These are phyloP conservation scores for Calcarisporium arbuscula DNA, from an alignment of 2,329 filamentous ascomycete species.

Conservation along the genomic window DNA sequence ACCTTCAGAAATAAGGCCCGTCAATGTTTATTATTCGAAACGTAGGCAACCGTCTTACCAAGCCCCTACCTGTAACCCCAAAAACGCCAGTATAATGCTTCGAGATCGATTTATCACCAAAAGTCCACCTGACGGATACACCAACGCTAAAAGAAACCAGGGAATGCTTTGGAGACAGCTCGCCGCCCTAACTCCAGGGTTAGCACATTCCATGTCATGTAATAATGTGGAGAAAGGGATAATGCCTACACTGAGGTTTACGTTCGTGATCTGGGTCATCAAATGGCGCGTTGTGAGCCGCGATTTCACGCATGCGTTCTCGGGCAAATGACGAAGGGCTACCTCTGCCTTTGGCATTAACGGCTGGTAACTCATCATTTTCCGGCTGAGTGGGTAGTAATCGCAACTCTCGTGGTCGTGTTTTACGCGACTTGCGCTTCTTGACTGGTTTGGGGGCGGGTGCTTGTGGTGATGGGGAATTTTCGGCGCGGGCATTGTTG, in stretches of 20 bases:
- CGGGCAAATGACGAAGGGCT: slow-evolving; percentile 38
- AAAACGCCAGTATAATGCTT: too few species aligned
- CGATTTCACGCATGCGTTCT: slow-evolving; percentile 37
- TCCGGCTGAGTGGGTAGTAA: slow-evolving; percentile 33
- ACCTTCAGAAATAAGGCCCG: too few species aligned
- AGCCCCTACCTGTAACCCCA: too few species aligned
- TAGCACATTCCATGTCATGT: neutral
- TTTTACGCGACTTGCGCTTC: slow-evolving; percentile 18
- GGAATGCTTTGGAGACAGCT: slow-evolving; percentile 37
- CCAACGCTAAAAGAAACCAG: slow-evolving; percentile 25
- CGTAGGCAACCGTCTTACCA: too few species aligned
- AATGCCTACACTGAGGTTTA: slow-evolving; percentile 33
- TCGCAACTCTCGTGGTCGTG: slow-evolving; percentile 21
- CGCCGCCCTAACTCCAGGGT: slow-evolving; percentile 30
- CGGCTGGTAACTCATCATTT: slow-evolving; percentile 21
- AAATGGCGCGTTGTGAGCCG: slow-evolving; percentile 34
- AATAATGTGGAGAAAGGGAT: neutral
- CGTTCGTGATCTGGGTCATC: slow-evolving; percentile 34
- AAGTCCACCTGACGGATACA: too few species aligned
- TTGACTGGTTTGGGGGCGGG: slow-evolving; percentile 14
- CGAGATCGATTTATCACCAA: too few species aligned
- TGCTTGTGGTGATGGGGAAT: slow-evolving; percentile 5
- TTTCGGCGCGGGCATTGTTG: neutral
- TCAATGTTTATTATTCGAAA: too few species aligned
- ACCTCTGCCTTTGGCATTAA: slow-evolving; percentile 24